Evolutionary conservation across 768 basidiomycete species (phyloP).

Genomic region (Mycena galericulata): DNA sequence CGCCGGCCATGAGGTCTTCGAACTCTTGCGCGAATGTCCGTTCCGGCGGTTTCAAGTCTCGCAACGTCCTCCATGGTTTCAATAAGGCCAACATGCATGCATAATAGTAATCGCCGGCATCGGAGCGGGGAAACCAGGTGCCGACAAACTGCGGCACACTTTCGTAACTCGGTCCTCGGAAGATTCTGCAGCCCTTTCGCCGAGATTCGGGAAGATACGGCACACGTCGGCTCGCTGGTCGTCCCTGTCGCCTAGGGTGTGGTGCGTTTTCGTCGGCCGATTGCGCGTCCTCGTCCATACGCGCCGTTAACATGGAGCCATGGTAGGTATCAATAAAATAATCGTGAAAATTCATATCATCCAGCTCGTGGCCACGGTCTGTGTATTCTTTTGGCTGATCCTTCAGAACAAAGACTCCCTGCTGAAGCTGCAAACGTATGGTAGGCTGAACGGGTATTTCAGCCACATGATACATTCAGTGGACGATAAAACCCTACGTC

Average conservation of each 20-base stretch:
- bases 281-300: neutral
- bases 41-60: slow-evolving; percentile 39
- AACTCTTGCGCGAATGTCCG: slow-evolving; percentile 42
- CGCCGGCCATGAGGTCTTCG: slow-evolving; percentile 2
- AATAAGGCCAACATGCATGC: slow-evolving; percentile 51
- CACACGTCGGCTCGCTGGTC: slow-evolving; percentile 26
- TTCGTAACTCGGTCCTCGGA: slow-evolving; percentile 41
- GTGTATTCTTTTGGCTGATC: slow-evolving; percentile 45
- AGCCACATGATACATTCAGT: no score
- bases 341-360: slow-evolving; percentile 32
- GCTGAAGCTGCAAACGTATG: neutral
- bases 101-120: slow-evolving; percentile 48
- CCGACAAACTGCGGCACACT: slow-evolving; percentile 53
- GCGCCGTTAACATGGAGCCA: slow-evolving; percentile 7
- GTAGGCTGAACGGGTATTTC: no score
- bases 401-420: slow-evolving; percentile 7
- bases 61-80: slow-evolving; percentile 51
- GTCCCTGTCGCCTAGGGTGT: slow-evolving; percentile 7
- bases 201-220: slow-evolving; percentile 24
- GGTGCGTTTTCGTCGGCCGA: neutral
- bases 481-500: no score
- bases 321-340: slow-evolving; percentile 51
- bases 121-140: slow-evolving; percentile 43
- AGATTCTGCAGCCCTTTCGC: slow-evolving; percentile 23
- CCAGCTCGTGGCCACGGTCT: slow-evolving; percentile 37